Evolutionary conservation across 495 filamentous ascomycete genomes (phyloP).

Genomic region (Clavariopsis aquatica): DNA sequence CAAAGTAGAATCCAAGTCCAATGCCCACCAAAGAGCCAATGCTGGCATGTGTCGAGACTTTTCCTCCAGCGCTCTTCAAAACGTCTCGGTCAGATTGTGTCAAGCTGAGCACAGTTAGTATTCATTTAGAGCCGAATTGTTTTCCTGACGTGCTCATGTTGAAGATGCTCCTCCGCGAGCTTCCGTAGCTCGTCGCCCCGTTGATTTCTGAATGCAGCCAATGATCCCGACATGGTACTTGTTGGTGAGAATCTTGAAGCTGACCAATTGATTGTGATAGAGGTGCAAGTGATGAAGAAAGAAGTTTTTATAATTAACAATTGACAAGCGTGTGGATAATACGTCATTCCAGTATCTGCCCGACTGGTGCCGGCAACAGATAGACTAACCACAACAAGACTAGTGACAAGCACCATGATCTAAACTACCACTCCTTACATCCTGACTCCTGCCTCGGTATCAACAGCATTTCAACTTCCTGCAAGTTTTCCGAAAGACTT

Average conservation of each 20-base stretch:
- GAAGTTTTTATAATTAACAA: neutral
- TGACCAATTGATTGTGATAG: constrained; percentile 14
- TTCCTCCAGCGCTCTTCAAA: constrained; percentile 56
- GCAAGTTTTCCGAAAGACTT: constrained; percentile 16
- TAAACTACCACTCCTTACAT: neutral
- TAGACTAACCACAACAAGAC: too few relatives aligned
- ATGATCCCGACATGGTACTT: constrained; percentile 47
- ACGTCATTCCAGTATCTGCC: neutral
- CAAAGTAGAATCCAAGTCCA: constrained; percentile 59
- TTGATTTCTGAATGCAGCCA: constrained; percentile 58
- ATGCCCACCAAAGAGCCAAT: constrained; percentile 63
- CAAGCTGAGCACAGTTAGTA: constrained; percentile 47
- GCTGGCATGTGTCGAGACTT: constrained; percentile 54
- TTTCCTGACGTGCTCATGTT: constrained; percentile 51
- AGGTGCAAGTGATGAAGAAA: neutral
- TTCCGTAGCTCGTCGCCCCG: constrained; percentile 55
- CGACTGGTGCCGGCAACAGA: too few relatives aligned
- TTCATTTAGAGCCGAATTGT: neutral
- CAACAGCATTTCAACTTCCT: neutral
- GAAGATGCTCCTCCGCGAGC: constrained; percentile 64
- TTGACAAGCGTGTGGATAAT: neutral
- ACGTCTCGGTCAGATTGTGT: constrained; percentile 59
- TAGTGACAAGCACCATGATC: too few relatives aligned
- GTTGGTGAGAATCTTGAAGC: neutral
- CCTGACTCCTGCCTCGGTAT: neutral